Conservation (phyloP, 108 stramenopile species). For the Conticribra guillardii region DNA sequence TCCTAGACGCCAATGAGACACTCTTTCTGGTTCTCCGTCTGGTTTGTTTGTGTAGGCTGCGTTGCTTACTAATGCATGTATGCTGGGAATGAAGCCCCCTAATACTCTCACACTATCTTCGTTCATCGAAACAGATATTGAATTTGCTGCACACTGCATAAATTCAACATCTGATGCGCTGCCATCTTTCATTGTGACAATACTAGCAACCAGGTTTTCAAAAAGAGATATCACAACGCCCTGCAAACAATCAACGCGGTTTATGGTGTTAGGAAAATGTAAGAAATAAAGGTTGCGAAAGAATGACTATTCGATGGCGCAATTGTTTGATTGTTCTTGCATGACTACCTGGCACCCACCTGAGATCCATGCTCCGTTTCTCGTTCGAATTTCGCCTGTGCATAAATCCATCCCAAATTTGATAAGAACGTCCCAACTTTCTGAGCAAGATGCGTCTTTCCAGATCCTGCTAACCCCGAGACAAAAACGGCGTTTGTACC, state of each 20-base stretch:
- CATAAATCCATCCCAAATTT: too few relatives aligned
- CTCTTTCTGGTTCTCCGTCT: neutral
- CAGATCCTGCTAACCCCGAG: too few relatives aligned
- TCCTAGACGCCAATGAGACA: slow-evolving; percentile 1
- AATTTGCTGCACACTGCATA: neutral
- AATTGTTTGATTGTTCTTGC: too few relatives aligned
- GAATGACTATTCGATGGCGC: too few relatives aligned
- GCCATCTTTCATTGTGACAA: neutral
- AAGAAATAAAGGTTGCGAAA: too few relatives aligned
- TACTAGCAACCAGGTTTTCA: neutral
- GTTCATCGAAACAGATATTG: neutral
- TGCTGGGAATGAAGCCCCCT: neutral
- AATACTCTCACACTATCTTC: neutral
- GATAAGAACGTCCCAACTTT: too few relatives aligned
- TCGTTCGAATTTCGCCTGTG: too few relatives aligned
- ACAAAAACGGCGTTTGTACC: slow-evolving; percentile 7
- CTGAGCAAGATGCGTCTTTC: too few relatives aligned
- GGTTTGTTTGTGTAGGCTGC: neutral
- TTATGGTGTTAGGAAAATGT: too few relatives aligned
- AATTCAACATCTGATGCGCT: neutral
- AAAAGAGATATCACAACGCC: neutral
- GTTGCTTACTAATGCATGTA: neutral
- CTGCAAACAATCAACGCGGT: neutral
- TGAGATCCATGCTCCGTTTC: too few relatives aligned
- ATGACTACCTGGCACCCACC: too few relatives aligned